Evolutionary conservation across 306 rosid species (phyloP).

Genomic region (Rosa rugosa): DNA sequence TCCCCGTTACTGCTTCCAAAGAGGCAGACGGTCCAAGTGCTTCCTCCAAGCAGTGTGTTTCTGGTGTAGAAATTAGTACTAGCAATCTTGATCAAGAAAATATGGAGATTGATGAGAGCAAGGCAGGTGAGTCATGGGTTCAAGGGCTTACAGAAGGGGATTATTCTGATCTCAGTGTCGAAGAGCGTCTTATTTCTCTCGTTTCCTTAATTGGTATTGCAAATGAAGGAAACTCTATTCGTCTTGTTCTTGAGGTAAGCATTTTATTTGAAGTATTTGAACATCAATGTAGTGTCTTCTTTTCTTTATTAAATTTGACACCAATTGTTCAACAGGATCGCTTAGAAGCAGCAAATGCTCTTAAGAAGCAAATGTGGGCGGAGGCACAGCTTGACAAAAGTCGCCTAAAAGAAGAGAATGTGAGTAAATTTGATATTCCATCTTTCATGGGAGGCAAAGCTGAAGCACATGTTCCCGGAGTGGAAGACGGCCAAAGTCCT

Average conservation of each 20-base stretch:
- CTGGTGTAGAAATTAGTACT: slow-evolving; percentile 37
- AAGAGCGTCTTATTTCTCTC: slow-evolving; percentile 90
- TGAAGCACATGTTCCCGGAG: slow-evolving; percentile 55
- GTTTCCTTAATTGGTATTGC: slow-evolving; percentile 84
- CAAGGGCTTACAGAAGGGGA: slow-evolving; percentile 97
- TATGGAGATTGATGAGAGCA: slow-evolving; percentile 98
- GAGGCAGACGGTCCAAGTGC: slow-evolving; percentile 44
- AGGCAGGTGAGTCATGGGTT: slow-evolving; percentile 95
- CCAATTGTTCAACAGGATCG: slow-evolving; percentile 67
- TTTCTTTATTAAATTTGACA: slow-evolving; percentile 34
- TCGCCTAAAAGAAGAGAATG: slow-evolving; percentile 76
- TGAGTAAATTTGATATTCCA: slow-evolving; percentile 58
- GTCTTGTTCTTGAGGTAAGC: slow-evolving; percentile 88
- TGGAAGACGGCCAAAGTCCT: slow-evolving; percentile 82
- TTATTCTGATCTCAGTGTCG: slow-evolving; percentile 88
- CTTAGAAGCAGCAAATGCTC: slow-evolving; percentile 92
- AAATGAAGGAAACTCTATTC: slow-evolving; percentile 96
- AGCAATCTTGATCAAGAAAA: slow-evolving; percentile 59
- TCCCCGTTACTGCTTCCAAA: slow-evolving; percentile 56
- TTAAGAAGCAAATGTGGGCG: slow-evolving; percentile 99
- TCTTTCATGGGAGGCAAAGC: slow-evolving; percentile 52
- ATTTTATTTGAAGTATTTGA: slow-evolving; percentile 8
- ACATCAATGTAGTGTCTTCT: slow-evolving; percentile 2
- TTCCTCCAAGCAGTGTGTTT: slow-evolving; percentile 38
- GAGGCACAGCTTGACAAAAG: slow-evolving; percentile 96